Conservation (phyloP, 2,329 filamentous ascomycete species). For the Xylogone sp. region DNA sequence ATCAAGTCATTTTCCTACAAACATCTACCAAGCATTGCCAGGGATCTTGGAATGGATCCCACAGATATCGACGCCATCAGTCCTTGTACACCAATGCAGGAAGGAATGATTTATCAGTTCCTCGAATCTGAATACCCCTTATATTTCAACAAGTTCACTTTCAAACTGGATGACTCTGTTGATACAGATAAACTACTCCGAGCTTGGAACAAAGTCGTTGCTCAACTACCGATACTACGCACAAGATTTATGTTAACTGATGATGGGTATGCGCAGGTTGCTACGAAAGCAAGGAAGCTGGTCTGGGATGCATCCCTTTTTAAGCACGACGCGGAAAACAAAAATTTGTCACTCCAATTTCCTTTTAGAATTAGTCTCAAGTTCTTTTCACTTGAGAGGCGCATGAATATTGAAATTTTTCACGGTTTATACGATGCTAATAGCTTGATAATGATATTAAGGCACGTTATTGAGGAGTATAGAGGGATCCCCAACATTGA, state of each 20-base stretch:
- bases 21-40: constrained; percentile 29
- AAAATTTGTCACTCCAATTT: constrained; percentile 17
- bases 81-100: constrained; percentile 81
- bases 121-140: constrained; percentile 51
- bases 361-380: constrained; percentile 19
- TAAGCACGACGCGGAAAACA: constrained; percentile 18
- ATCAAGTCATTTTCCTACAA: constrained; percentile 35
- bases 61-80: constrained; percentile 66
- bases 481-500: constrained; percentile 18
- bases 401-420: constrained; percentile 68
- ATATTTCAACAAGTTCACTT: constrained; percentile 76
- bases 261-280: constrained; percentile 74
- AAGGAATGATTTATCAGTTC: constrained; percentile 77
- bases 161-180: constrained; percentile 45
- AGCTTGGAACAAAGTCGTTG: constrained; percentile 56
- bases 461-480: constrained; percentile 53
- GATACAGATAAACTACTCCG: constrained; percentile 43
- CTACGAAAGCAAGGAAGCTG: constrained; percentile 41
- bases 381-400: background rate
- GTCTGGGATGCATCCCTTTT: constrained; percentile 39
- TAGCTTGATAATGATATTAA: constrained; percentile 67
- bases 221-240: constrained; percentile 60
- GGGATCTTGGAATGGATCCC: constrained; percentile 45
- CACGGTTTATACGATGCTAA: constrained; percentile 85
- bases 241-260: constrained; percentile 69